Evolutionary conservation across 768 basidiomycete species (phyloP), one percentile per base, ranked within the genome.

Genomic region (Termitomyces sp.): DNA sequence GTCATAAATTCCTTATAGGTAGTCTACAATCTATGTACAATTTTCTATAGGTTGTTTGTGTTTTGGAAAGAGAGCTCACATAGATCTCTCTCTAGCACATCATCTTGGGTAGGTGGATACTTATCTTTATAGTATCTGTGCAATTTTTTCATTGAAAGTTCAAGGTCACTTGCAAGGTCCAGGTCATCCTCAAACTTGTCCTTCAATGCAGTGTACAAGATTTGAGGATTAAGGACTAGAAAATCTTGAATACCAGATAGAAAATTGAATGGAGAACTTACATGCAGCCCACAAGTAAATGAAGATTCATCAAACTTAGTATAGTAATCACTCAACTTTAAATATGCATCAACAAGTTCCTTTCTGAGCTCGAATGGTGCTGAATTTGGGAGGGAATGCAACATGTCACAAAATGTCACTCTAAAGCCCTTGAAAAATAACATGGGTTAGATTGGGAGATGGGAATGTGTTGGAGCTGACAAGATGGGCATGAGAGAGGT

Each of bases 291-390:
- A 74, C 5, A 62, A 59, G 51, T 73, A 42, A 61, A 73, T 4
- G 65, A 68, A 1, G 72, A 72, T 44, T 68, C 41, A 45, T 71
- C 68, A 46, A 62, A 69, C 57, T 66, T 64, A 45, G 51, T 60
- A 35, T 67, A 73, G 49, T 73, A 74, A 32, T 69, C 67, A 53
- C 68, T 69, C 1, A 74, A 65, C n/a, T n/a, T n/a, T n/a, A n/a
- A n/a, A n/a, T n/a, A n/a, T n/a, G n/a, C n/a, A n/a, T n/a, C n/a
- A n/a, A 43, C 73, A 72, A 0, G 19, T 10, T 42, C 73, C 8
- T 53, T 19, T 17, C 55, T 53, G 32, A 72, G 25, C 31, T 31
- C n/a, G 5, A 63, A 59, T 0, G 56, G 27, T 0, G 54, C 56
- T 14, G 21, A 27, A 25, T 51, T 32, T 11, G 71, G 66, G 10